Evolutionary conservation across 2,329 filamentous ascomycete genomes (phyloP), one percentile per base, ranked within the genome.

Genomic region (Tolypocladium ovalisporum): DNA sequence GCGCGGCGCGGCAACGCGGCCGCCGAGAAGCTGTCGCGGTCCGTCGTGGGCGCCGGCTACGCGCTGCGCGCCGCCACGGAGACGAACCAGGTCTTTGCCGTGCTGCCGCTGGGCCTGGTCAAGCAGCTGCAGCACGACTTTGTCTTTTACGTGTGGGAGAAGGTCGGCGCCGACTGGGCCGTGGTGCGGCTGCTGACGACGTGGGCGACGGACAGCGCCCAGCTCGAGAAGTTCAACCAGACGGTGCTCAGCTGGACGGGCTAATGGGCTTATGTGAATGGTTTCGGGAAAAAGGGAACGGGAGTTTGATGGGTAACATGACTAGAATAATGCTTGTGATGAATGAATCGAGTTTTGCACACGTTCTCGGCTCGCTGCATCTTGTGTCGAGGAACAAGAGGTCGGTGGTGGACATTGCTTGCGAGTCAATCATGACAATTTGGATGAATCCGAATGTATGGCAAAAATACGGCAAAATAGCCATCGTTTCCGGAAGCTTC

Each of bases 81-180:
- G 64, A 80, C 77, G 10, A 80, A 80, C 55, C 77, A 80, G 61
- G 77, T 80, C 2, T 80, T 80, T 67, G 75, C 75, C 0, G 67
- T 74, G 2, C 60, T 80, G 4, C 76, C 76, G 0, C 40, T 71
- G 15, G 62, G 61, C 0, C 54, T 79, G 39, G 70, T 78, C 27
- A 63, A 68, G 2, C 63, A 61, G 27, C 60, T 80, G 39, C 72
- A 78, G 59, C 70, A 75, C 47, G 62, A 68, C 7, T 80, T 77
- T 57, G 62, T 65, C 1, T 80, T 80, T 55, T 78, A 79, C 59
- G 70, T 74, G 0, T 79, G 77, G 78, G 76, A 80, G 40, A 71
- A 72, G 57, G 64, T 67, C 29, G 71, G 71, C 0, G 69, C 73
- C 56, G 70, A 68, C 9, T 62, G 66, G 52, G 72, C 71, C 0